Conservation (phyloP, 1,284 basidiomycete genomes). For the Ceratobasidium papillatum region DNA sequence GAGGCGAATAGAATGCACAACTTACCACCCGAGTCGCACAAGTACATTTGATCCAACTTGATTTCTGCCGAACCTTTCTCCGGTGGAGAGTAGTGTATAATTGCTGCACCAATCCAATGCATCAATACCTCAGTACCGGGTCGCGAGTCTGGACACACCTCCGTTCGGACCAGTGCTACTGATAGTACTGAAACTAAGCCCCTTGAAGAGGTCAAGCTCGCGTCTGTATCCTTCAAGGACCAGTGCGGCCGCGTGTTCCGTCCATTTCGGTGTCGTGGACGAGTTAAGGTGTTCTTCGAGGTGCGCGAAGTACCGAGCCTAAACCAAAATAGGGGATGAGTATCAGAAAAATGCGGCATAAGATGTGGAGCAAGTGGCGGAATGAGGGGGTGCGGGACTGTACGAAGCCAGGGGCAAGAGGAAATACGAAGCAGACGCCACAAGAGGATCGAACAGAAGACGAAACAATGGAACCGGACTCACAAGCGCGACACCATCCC, state of each 20-base stretch:
- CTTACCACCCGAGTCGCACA: constrained; percentile 92
- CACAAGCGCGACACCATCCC: constrained; percentile 87
- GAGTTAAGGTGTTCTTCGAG: constrained; percentile 80
- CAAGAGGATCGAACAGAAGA: background rate
- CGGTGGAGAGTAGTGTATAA: constrained; percentile 93
- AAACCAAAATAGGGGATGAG: background rate
- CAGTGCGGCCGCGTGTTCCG: constrained; percentile 84
- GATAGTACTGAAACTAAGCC: constrained; percentile 92
- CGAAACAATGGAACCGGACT: constrained; percentile 44
- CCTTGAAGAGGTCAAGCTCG: constrained; percentile 81
- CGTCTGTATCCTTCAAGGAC: constrained; percentile 83
- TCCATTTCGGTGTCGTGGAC: constrained; percentile 65
- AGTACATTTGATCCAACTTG: constrained; percentile 82
- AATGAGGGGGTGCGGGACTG: constrained; percentile 11
- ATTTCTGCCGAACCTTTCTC: constrained; percentile 79
- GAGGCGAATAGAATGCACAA: background rate
- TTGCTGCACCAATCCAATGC: constrained; percentile 60
- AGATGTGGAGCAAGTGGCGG: background rate
- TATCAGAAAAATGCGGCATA: background rate
- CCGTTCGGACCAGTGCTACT: constrained; percentile 90
- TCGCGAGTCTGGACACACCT: constrained; percentile 57
- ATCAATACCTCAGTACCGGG: background rate
- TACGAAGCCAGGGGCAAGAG: background rate
- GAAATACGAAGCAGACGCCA: background rate
- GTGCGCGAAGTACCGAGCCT: constrained; percentile 90